A percentile compares a stretch with the other conserved stretches of the same genome.
Evolutionary conservation across 1,139 yeast species (phyloP).

Genomic region (Yamadazyma oceani): DNA sequence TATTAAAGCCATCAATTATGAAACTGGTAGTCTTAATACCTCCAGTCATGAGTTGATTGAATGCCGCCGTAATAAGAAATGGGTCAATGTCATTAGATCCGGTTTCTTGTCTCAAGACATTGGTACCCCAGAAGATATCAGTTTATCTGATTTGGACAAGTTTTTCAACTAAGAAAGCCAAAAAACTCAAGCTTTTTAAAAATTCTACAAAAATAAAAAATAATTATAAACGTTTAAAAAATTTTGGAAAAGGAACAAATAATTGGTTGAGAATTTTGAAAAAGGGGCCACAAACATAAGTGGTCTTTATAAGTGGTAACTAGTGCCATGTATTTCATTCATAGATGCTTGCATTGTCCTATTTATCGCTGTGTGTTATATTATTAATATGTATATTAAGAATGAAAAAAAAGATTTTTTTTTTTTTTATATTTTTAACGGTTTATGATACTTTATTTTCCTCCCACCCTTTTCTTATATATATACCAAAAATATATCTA

Average conservation of each 20-base stretch:
- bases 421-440: conserved; percentile 2
- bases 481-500: conserved; percentile 1
- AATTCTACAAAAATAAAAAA: neutral
- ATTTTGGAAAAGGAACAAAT: neutral
- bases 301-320: no score
- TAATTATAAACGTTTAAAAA: neutral
- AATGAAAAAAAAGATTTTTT: conserved; percentile 1
- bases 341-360: no score
- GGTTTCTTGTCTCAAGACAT: conserved; percentile 77
- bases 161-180: conserved; percentile 37
- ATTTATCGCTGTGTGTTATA: conserved; percentile 3
- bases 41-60: conserved; percentile 14
- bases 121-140: conserved; percentile 73
- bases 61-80: conserved; percentile 43
- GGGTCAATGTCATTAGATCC: conserved; percentile 70
- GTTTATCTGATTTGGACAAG: conserved; percentile 71
- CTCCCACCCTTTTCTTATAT: neutral
- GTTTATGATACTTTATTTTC: conserved; percentile 3
- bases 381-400: conserved; percentile 3
- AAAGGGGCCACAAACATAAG: no score
- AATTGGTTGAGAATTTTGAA: neutral
- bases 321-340: no score
- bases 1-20: conserved; percentile 43
- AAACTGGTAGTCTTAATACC: conserved; percentile 2
- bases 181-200: neutral